Percentiles rank a stretch among this genome's conserved stretches.
Evolutionary conservation across 306 rosid genomes (phyloP).

Genomic region (Pyrus pyrifolia): DNA sequence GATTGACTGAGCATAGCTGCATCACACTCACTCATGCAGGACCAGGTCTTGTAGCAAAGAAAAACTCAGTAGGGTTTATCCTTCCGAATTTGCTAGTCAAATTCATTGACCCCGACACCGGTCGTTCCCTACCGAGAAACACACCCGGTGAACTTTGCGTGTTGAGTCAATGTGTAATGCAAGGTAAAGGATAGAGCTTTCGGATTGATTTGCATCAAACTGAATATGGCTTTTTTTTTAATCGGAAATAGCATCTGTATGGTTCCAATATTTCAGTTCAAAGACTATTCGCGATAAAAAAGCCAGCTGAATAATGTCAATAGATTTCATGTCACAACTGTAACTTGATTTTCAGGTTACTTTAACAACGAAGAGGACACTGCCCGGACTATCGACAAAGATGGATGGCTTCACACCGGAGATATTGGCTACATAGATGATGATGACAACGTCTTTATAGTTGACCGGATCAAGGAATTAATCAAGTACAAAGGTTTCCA

Average conservation of each 20-base stretch:
- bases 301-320: too few species aligned
- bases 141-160: slow-evolving; percentile 82
- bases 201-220: background rate
- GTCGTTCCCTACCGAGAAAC: slow-evolving; percentile 66
- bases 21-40: slow-evolving; percentile 70
- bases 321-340: too few species aligned
- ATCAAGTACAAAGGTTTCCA: slow-evolving; percentile 58
- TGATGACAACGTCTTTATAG: slow-evolving; percentile 64
- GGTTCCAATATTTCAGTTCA: too few species aligned
- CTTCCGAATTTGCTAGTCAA: slow-evolving; percentile 85
- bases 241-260: too few species aligned
- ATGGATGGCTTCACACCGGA: slow-evolving; percentile 92
- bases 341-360: slow-evolving; percentile 42
- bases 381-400: slow-evolving; percentile 55
- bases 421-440: slow-evolving; percentile 80
- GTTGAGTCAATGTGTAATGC: slow-evolving; percentile 85
- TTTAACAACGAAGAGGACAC: slow-evolving; percentile 75
- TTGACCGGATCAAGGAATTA: slow-evolving; percentile 51
- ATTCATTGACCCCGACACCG: slow-evolving; percentile 72
- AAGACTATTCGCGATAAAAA: too few species aligned
- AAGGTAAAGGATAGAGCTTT: slow-evolving; percentile 36
- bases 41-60: slow-evolving; percentile 28
- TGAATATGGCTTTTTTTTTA: background rate
- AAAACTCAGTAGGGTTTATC: slow-evolving; percentile 70
- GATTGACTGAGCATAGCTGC: slow-evolving; percentile 93